Base-by-base conservation (phyloP, 2,329 filamentous ascomycete species). In the Cryphonectria japonica region DNA sequence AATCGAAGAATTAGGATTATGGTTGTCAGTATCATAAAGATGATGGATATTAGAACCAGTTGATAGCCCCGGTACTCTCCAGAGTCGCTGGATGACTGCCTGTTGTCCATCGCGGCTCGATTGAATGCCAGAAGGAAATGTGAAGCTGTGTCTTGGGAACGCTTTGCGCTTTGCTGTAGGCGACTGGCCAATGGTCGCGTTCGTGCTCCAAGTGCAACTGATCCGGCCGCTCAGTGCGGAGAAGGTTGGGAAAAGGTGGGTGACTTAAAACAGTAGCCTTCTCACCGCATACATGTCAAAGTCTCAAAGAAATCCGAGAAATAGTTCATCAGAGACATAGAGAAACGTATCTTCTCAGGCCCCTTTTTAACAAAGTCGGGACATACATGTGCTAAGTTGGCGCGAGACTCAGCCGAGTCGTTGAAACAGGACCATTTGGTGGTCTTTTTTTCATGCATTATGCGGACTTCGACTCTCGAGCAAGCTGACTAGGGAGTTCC, bases 21-120 rank as follows among this genome's bases (percentile, higher is more conserved):
- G 7, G 73, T 73, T 0, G 75, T 75, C 26, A 75, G 62, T 29
- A 69, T 68, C 8, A 71, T 69, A 60, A 76, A 75, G 60, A 72
- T 66, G 66, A 75, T 74, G 46, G 76, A 75, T 43, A 77, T 75
- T 22, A 57, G 66, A 50, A 76, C 70, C 34, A 71, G 39, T 54
- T 69, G 62, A 9, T 29, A 61, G 11, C 67, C 26, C n/a, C 70
- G 66, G 11, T 71, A 59, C 63, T 67, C 67, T 16, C 9, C 63
- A 11, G 14, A 22, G 16, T 14, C 26, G 19, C 4, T 29, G 26
- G n/a, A 34, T 13, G 34, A 46, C 65, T 57, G 41, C 34, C 34
- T 6, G 0, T 22, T 26, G 8, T 43, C 69, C 69, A 70, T 70
- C 11, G 41, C 37, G 26, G 41, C 8, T 16, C n/a, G 6, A 34